phyloP scores from a whole-genome alignment of 2,329 filamentous ascomycete species.

The Furcasterigmium sp. region DNA sequence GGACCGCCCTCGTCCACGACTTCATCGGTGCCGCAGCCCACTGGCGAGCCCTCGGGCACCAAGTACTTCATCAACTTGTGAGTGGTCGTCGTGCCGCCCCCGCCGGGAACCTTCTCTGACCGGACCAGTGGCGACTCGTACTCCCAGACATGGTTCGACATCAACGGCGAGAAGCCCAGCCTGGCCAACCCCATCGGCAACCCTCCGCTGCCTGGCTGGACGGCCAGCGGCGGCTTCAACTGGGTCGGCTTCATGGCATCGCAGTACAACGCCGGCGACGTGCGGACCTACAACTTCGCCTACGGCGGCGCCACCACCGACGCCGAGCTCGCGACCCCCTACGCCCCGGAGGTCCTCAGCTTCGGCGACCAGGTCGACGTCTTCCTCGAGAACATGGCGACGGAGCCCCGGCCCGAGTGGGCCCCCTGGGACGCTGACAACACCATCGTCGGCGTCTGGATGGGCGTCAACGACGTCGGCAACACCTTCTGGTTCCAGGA shows the following conservation, averaged over 20 bases:
- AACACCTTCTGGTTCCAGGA: constrained; percentile 34
- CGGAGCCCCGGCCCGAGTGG: constrained; percentile 17
- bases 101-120: neutral
- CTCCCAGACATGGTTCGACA: constrained; percentile 52
- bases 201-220: constrained; percentile 45
- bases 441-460: constrained; percentile 44
- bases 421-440: constrained; percentile 35
- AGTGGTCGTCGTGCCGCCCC: constrained; percentile 4
- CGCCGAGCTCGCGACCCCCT: constrained; percentile 41
- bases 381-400: constrained; percentile 24
- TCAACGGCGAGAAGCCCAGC: constrained; percentile 42
- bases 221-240: constrained; percentile 39
- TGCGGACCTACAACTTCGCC: constrained; percentile 45
- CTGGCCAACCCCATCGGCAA: constrained; percentile 55
- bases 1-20: neutral
- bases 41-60: constrained; percentile 2
- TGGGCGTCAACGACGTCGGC: constrained; percentile 52
- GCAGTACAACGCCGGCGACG: constrained; percentile 31
- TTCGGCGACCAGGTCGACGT: constrained; percentile 46
- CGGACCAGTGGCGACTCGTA: constrained; percentile 50
- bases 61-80: constrained; percentile 37
- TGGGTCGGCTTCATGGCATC: constrained; percentile 41
- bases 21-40: constrained; percentile 1
- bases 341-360: constrained; percentile 38
- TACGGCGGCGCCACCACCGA: constrained; percentile 46